Evolutionary conservation across 2,329 filamentous ascomycete genomes (phyloP).

Genomic region (Tolypocladium sp.): DNA sequence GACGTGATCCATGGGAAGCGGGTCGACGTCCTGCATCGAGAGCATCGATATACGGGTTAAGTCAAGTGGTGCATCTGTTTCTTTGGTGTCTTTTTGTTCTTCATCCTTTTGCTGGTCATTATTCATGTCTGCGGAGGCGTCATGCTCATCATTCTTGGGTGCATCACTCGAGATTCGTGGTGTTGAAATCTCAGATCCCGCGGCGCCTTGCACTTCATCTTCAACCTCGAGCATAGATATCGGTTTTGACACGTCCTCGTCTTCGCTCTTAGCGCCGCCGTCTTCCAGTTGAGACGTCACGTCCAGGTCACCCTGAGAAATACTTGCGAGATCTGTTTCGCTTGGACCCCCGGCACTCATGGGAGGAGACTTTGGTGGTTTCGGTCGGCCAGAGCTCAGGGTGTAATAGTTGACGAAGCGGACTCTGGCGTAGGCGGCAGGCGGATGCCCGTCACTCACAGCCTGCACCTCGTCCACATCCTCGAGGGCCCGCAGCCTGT

Average conservation of each 20-base stretch:
- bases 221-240: neutral
- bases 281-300: neutral
- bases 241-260: neutral
- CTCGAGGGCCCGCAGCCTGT: constrained; percentile 60
- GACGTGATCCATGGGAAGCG: constrained; percentile 27
- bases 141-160: neutral
- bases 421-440: constrained; percentile 38
- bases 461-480: constrained; percentile 49
- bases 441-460: constrained; percentile 8
- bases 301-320: neutral
- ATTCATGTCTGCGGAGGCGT: neutral
- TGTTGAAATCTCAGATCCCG: neutral
- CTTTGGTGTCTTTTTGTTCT: neutral
- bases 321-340: constrained; percentile 1
- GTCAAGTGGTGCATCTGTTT: neutral
- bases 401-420: constrained; percentile 90
- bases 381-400: constrained; percentile 65
- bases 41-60: constrained; percentile 17
- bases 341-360: constrained; percentile 1
- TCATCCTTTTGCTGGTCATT: neutral
- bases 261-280: neutral
- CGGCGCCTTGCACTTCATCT: neutral
- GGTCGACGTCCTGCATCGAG: constrained; percentile 27
- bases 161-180: neutral
- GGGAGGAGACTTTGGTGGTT: constrained; percentile 20